Evolutionary conservation across 441 rosid genomes (phyloP).

Genomic region (Erodium trifolium): DNA sequence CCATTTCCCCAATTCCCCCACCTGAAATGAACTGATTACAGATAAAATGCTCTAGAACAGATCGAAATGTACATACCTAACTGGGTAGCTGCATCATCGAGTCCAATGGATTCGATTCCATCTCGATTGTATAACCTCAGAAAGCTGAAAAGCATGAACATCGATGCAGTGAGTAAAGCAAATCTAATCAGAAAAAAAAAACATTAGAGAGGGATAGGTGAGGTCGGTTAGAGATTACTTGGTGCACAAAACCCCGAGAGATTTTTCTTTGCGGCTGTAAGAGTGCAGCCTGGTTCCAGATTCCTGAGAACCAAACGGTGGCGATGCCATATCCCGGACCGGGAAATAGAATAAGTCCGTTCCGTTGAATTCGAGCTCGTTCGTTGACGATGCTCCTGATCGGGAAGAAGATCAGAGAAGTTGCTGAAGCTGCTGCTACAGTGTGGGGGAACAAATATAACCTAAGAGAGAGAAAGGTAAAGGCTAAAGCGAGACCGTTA

Average conservation of each 20-base stretch:
- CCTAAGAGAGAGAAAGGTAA: not conserved
- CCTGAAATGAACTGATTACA: not conserved
- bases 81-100: slow-evolving; percentile 57
- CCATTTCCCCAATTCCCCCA: not conserved
- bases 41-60: not conserved
- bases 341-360: not conserved
- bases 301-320: slow-evolving; percentile 25
- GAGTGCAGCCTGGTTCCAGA: slow-evolving; percentile 28
- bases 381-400: not conserved
- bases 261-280: slow-evolving; percentile 68
- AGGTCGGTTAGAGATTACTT: slow-evolving; percentile 29
- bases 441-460: not conserved
- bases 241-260: slow-evolving; percentile 68
- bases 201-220: not conserved
- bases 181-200: not conserved
- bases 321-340: slow-evolving; percentile 20
- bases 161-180: not conserved
- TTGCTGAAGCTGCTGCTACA: not conserved
- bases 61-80: slow-evolving; percentile 33
- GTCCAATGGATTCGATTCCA: slow-evolving; percentile 46
- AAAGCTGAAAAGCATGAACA: slow-evolving; percentile 35
- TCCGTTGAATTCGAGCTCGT: no score
- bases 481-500: not conserved
- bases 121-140: slow-evolving; percentile 47
- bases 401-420: not conserved